phyloP scores from a whole-genome alignment of 1,284 basidiomycete species.

The Cutaneotrichosporon spelunceum region DNA sequence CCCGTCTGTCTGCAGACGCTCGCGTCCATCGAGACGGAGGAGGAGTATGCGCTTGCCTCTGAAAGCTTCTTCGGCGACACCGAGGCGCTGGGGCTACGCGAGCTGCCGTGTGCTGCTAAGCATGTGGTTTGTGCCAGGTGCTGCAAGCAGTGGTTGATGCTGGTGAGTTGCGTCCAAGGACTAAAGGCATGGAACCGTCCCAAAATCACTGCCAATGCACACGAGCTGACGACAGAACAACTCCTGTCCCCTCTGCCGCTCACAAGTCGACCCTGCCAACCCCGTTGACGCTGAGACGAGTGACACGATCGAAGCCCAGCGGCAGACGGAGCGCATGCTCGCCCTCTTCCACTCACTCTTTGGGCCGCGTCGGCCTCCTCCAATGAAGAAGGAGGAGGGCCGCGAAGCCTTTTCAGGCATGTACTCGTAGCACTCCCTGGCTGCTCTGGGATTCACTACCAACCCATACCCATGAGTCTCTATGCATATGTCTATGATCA shows the following conservation, averaged over 20 bases:
- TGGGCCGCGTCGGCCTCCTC: conserved; percentile 4
- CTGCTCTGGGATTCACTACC: too few species aligned
- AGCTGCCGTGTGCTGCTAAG: conserved; percentile 18
- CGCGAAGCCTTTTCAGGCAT: conserved; percentile 20
- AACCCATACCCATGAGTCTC: neutral
- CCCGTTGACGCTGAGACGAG: neutral
- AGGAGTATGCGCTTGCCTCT: conserved; percentile 29
- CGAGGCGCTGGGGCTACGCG: conserved; percentile 21
- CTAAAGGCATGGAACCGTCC: neutral
- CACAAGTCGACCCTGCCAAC: conserved; percentile 17
- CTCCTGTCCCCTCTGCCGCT: conserved; percentile 27
- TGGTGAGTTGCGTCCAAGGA: conserved; percentile 12
- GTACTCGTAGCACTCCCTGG: conserved; percentile 57
- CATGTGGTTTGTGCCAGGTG: conserved; percentile 29
- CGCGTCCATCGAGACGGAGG: conserved; percentile 25
- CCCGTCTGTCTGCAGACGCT: conserved; percentile 27
- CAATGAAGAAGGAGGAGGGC: conserved; percentile 34
- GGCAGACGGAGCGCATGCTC: conserved; percentile 24
- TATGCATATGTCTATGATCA: neutral
- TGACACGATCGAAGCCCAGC: conserved; percentile 18
- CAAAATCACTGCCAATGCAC: too few species aligned
- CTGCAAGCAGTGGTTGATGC: conserved; percentile 17
- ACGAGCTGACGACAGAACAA: conserved; percentile 23
- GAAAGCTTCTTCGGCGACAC: conserved; percentile 23
- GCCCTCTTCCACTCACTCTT: conserved; percentile 24